phyloP scores from a whole-genome alignment of 306 rosid species.

The Elaeagnus macrophylla region DNA sequence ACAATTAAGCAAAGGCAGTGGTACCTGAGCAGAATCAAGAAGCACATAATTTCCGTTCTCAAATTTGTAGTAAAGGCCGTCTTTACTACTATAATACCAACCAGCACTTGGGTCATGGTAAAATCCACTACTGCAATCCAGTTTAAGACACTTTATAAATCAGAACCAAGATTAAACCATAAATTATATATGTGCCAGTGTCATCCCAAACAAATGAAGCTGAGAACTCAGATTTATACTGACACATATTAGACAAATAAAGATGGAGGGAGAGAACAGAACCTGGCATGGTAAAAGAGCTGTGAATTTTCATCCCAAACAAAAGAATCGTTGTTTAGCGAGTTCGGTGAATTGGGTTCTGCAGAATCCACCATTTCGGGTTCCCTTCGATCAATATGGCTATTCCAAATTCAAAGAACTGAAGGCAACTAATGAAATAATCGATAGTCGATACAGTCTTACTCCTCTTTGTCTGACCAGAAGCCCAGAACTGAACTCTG shows the following conservation, averaged over 20 bases:
- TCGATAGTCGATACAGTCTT: no score
- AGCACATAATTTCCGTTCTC: conserved; percentile 78
- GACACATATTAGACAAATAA: not conserved
- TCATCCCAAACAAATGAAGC: not conserved
- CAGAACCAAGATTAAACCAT: not conserved
- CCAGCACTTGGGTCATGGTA: conserved; percentile 82
- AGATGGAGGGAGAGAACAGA: conserved; percentile 2
- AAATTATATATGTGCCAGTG: not conserved
- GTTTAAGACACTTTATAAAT: not conserved
- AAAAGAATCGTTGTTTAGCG: conserved; percentile 32
- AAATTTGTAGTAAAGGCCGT: conserved; percentile 64
- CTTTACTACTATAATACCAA: conserved; percentile 73
- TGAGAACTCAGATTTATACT: no score
- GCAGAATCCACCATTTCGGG: conserved; percentile 9
- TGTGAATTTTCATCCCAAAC: conserved; percentile 73
- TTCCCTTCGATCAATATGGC: not conserved
- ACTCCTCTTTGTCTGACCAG: no score
- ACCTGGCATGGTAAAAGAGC: conserved; percentile 78
- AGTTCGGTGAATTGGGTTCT: conserved; percentile 17
- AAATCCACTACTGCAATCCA: conserved; percentile 66
- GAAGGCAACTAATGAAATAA: no score
- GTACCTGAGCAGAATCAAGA: conserved; percentile 39
- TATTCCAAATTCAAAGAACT: no score
- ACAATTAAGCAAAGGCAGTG: not conserved
- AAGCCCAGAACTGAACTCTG: no score